Base-by-base conservation (phyloP, 2,329 filamentous ascomycete species). In the Rutstroemia sp. region DNA sequence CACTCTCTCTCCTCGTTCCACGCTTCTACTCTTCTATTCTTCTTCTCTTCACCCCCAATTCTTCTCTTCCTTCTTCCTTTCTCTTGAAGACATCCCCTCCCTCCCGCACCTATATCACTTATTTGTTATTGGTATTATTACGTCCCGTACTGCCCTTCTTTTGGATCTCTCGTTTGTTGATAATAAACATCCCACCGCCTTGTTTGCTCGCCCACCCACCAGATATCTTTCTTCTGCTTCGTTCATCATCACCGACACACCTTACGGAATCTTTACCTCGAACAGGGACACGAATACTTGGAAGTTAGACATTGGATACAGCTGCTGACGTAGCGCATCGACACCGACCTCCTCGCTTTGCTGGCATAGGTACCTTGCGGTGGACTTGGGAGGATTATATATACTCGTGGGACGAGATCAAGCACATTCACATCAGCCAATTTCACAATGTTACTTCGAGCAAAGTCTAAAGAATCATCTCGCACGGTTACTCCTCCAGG, bases 401-500 rank as follows among this genome's bases (percentile, higher is more conserved):
- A 39, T 49, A 21, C 27, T 10, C 16, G n/a, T 34, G 23, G 16
- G 21, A 52, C 8, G 8, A 21, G 27, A 21, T 27, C 45, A 54
- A 49, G 21, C 21, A 9, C 37, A 42, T n/a, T 27, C 39, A 30
- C 18, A 34, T 34, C 30, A 16, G 12, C 19, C 21, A 18, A 19
- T 54, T 21, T 27, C 14, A 57, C n/a, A 30, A 68, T 65, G 63
- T 54, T 67, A 38, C 59, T 65, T 14, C 65, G 67, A 61, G 67
- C 64, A 14, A 64, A 65, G 59, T 69, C 68, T 12, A 70, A 67
- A 51, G 69, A 70, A 47, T 62, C 64, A n/a, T 64, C 60, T 52
- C 75, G 78, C 59, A 83, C 81, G 72, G 77, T 79, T 66, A 79
- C 81, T 62, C 79, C 83, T 58, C 82, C 83, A 53, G 81, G 81